Conservation (phyloP, 768 basidiomycete genomes). For the Holtermanniella nyarrowii region DNA sequence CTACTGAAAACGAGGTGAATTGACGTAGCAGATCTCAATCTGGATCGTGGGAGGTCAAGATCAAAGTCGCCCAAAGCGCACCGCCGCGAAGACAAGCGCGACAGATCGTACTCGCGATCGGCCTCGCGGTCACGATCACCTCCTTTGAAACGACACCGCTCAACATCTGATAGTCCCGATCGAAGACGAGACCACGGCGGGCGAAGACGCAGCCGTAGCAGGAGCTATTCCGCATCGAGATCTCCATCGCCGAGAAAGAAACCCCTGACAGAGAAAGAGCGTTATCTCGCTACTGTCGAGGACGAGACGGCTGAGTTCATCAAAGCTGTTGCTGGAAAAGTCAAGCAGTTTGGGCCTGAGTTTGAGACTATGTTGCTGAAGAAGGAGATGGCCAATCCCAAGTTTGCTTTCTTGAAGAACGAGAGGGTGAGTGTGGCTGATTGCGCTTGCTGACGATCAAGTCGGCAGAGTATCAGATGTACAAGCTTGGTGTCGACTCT, state of each 20-base stretch:
- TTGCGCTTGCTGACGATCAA: slow-evolving; percentile 8
- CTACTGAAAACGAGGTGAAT: not conserved
- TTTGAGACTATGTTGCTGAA: slow-evolving; percentile 67
- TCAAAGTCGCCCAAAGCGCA: slow-evolving; percentile 7
- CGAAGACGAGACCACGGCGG: slow-evolving; percentile 26
- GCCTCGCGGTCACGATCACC: slow-evolving; percentile 1
- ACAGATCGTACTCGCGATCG: slow-evolving; percentile 10
- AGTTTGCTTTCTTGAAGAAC: slow-evolving; percentile 62
- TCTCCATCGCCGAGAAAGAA: slow-evolving; percentile 39
- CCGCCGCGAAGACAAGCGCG: not conserved
- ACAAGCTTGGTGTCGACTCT: slow-evolving; percentile 39
- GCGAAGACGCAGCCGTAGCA: not conserved
- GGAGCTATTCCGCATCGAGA: slow-evolving; percentile 32
- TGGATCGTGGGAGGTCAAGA: not conserved
- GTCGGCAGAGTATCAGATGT: slow-evolving; percentile 44
- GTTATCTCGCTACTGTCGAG: slow-evolving; percentile 38
- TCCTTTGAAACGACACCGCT: not conserved
- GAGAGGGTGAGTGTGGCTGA: slow-evolving; percentile 33
- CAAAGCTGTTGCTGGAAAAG: slow-evolving; percentile 71
- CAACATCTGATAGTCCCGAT: slow-evolving; percentile 16
- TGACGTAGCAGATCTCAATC: not conserved
- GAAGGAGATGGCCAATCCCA: slow-evolving; percentile 68
- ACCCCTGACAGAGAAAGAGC: slow-evolving; percentile 13
- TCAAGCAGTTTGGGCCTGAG: slow-evolving; percentile 64
- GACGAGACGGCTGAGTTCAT: slow-evolving; percentile 78